Percentiles rank a stretch among this genome's conserved stretches.
Evolutionary conservation across 441 rosid species (phyloP).

Genomic region (Eruca vesicaria): DNA sequence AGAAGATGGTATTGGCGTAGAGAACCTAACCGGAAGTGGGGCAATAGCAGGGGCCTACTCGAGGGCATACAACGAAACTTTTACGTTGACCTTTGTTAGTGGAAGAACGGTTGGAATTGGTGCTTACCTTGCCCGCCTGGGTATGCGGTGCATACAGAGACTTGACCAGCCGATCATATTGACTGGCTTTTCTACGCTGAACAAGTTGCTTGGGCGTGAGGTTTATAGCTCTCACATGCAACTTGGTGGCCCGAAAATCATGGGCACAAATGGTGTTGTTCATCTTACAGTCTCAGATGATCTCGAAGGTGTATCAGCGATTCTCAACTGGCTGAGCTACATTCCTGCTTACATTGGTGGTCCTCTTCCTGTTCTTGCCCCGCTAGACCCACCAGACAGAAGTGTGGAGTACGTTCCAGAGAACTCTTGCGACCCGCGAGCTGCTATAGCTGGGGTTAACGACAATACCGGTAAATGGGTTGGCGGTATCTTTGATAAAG

Average conservation of each 20-base stretch:
- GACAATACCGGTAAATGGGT: slow-evolving; percentile 84
- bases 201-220: slow-evolving; percentile 99
- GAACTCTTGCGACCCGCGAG: slow-evolving; percentile 95
- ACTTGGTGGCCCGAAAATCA: slow-evolving; percentile 99
- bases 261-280: slow-evolving; percentile 99
- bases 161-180: slow-evolving; percentile 98
- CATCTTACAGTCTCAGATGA: slow-evolving; percentile 99
- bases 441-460: slow-evolving; percentile 75
- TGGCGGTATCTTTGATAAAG: slow-evolving; percentile 96
- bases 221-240: slow-evolving; percentile 99
- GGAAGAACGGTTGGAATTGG: slow-evolving; percentile 99
- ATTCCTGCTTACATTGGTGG: slow-evolving; percentile 83
- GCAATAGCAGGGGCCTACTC: slow-evolving; percentile 99
- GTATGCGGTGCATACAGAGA: slow-evolving; percentile 99
- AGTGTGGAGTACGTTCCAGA: slow-evolving; percentile 86
- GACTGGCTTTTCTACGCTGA: slow-evolving; percentile 97
- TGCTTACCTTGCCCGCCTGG: slow-evolving; percentile 98
- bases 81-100: slow-evolving; percentile 94
- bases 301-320: slow-evolving; percentile 92
- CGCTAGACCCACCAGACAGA: slow-evolving; percentile 87
- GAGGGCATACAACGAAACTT: slow-evolving; percentile 93
- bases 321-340: slow-evolving; percentile 95
- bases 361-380: slow-evolving; percentile 62
- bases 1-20: slow-evolving; percentile 98
- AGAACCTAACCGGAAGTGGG: slow-evolving; percentile 97